Evolutionary conservation across 345 rosid species (phyloP).

Genomic region (Heritiera fomes): DNA sequence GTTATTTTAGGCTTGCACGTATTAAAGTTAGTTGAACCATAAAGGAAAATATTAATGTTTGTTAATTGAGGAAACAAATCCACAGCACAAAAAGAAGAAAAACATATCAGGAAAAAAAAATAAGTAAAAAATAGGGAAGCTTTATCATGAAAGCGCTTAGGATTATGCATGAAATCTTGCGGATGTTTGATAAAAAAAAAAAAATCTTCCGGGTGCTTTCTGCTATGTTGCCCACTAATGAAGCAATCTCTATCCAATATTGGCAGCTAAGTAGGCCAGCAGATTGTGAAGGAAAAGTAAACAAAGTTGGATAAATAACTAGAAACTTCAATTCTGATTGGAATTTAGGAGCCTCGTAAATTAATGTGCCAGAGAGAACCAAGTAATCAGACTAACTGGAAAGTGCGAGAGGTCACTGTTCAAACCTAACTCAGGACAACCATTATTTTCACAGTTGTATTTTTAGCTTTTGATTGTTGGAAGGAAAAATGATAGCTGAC

Average conservation of each 20-base stretch:
- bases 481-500: too few species aligned
- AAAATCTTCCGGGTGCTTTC: not conserved
- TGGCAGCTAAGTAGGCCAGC: not conserved
- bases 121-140: not conserved
- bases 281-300: too few species aligned
- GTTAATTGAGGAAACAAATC: not conserved
- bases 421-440: too few species aligned
- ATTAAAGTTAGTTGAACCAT: not conserved
- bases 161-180: not conserved
- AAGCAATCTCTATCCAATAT: not conserved
- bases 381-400: not conserved
- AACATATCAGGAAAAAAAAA: not conserved
- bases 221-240: not conserved
- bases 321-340: too few species aligned
- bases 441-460: too few species aligned
- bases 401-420: not conserved
- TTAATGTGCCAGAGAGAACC: too few species aligned
- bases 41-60: not conserved
- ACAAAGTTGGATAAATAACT: too few species aligned
- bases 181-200: not conserved
- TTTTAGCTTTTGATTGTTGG: too few species aligned
- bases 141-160: too few species aligned
- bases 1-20: constrained; percentile 7
- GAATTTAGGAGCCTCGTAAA: not conserved
- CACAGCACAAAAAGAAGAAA: not conserved